phyloP scores from a whole-genome alignment of 257 asterid genomes.

The Solanum bulbocastanum region DNA sequence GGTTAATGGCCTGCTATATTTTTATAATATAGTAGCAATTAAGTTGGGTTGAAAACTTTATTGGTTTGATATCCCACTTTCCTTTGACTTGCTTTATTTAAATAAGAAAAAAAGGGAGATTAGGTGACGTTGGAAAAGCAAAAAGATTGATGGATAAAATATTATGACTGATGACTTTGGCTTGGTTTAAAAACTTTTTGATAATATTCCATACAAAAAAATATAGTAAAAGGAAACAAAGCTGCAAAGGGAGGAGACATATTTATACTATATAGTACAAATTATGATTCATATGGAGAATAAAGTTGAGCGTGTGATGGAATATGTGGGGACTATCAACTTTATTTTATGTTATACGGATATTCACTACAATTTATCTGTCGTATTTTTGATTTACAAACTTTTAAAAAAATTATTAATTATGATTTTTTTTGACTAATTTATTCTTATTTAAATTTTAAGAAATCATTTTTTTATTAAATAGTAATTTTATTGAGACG shows the following conservation, averaged over 20 bases:
- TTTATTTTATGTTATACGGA: background rate
- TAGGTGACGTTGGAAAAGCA: background rate
- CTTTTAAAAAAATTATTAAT: background rate
- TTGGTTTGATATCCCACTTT: background rate
- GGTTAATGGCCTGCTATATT: background rate
- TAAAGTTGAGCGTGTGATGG: background rate
- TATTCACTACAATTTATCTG: too few relatives aligned
- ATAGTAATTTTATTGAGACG: background rate
- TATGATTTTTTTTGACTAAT: too few relatives aligned
- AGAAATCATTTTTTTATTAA: too few relatives aligned
- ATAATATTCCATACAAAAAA: background rate
- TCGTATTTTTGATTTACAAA: too few relatives aligned
- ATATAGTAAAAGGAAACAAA: background rate
- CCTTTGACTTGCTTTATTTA: background rate
- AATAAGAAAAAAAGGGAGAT: background rate
- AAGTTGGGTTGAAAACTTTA: background rate
- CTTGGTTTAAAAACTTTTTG: background rate
- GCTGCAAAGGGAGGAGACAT: background rate
- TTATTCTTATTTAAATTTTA: too few relatives aligned
- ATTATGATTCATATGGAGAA: background rate
- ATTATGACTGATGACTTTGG: background rate
- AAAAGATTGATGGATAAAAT: background rate
- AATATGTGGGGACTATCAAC: background rate
- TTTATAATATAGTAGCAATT: background rate
- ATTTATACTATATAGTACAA: background rate